phyloP scores from a whole-genome alignment of 1,139 yeast genomes.

The Wickerhamomyces sp. region DNA sequence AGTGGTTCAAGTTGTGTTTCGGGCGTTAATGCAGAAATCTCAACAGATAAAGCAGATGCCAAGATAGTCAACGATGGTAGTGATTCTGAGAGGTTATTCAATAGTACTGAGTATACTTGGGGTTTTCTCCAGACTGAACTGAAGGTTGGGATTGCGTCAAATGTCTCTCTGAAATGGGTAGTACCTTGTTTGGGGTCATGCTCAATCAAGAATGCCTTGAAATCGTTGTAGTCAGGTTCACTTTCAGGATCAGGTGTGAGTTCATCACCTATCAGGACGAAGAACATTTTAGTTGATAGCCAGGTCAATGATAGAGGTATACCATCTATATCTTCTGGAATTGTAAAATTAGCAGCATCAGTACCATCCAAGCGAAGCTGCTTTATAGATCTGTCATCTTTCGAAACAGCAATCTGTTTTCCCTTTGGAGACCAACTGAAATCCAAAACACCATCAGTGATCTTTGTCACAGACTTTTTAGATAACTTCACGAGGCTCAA shows the following conservation, averaged over 20 bases:
- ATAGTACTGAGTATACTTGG: slow-evolving; percentile 39
- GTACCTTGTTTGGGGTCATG: slow-evolving; percentile 8
- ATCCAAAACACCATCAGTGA: slow-evolving; percentile 21
- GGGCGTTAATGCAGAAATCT: slow-evolving; percentile 41
- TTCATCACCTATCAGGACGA: slow-evolving; percentile 16
- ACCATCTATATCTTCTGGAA: slow-evolving; percentile 17
- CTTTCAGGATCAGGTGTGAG: slow-evolving; percentile 14
- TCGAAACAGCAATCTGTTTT: slow-evolving; percentile 27
- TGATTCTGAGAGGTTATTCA: slow-evolving; percentile 41
- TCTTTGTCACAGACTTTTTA: not conserved
- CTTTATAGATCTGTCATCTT: slow-evolving; percentile 21
- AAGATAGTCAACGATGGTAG: slow-evolving; percentile 35
- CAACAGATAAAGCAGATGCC: slow-evolving; percentile 61
- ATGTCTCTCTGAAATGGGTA: slow-evolving; percentile 31
- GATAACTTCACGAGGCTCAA: slow-evolving; percentile 15
- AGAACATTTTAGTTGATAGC: slow-evolving; percentile 11
- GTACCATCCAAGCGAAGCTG: slow-evolving; percentile 24
- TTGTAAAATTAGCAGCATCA: slow-evolving; percentile 16
- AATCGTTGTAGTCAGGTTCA: slow-evolving; percentile 13
- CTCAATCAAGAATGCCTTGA: slow-evolving; percentile 10
- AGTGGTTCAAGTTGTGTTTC: slow-evolving; percentile 36
- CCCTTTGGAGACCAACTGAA: slow-evolving; percentile 32
- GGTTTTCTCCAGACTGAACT: slow-evolving; percentile 48
- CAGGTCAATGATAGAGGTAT: slow-evolving; percentile 17
- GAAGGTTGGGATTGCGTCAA: slow-evolving; percentile 55